Evolutionary conservation across 31 red algal genomes (phyloP).

Genomic region (Odonthalia washingtoniensis): DNA sequence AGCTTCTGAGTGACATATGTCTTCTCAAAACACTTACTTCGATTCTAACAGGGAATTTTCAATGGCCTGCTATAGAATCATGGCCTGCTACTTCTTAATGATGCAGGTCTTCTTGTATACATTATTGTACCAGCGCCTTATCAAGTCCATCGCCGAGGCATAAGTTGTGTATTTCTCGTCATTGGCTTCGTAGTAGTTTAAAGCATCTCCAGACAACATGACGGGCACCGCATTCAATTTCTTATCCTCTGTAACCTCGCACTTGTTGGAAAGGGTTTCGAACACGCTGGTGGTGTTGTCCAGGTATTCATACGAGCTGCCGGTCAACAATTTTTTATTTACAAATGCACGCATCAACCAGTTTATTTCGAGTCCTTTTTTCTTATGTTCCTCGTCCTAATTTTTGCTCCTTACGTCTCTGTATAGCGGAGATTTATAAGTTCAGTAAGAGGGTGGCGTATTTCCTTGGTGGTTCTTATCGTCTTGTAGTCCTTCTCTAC

Average conservation of each 20-base stretch:
- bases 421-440: no score
- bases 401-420: no score
- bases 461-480: no score
- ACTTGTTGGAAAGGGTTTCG: background rate
- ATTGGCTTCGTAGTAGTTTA: background rate
- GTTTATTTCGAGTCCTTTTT: no score
- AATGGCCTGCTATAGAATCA: background rate
- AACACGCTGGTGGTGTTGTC: background rate
- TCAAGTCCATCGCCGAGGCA: background rate
- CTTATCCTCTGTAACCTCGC: background rate
- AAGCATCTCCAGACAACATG: background rate
- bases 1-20: background rate
- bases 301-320: background rate
- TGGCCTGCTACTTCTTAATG: background rate
- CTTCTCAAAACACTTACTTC: background rate
- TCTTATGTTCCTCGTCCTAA: no score
- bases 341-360: no score
- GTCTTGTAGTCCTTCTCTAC: no score
- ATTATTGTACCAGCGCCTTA: background rate
- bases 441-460: no score
- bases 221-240: background rate
- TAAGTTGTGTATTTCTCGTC: background rate
- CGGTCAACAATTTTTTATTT: background rate
- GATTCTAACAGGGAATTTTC: background rate
- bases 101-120: background rate